These are phyloP conservation scores for Chionographis japonica DNA, from an alignment of 106 monocot genomes.

Conservation along the genomic window DNA sequence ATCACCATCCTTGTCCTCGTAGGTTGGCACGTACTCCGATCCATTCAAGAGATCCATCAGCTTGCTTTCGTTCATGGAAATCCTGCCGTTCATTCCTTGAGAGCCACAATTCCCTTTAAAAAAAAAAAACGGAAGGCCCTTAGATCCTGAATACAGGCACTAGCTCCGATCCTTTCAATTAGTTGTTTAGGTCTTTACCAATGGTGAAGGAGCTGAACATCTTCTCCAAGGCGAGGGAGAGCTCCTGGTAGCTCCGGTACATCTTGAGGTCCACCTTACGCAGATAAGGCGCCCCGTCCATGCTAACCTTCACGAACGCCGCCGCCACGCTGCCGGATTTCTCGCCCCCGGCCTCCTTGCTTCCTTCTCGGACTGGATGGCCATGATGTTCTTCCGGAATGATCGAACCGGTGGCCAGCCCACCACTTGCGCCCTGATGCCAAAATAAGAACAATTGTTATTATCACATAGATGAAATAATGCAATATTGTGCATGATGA, in stretches of 20 bases:
- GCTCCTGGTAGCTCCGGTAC: conserved; percentile 62
- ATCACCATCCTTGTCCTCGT: conserved; percentile 94
- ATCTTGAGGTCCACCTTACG: conserved; percentile 79
- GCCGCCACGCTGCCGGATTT: conserved; percentile 21
- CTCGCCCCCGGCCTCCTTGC: conserved; percentile 4
- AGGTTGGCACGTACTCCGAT: conserved; percentile 77
- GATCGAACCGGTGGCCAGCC: conserved; percentile 84
- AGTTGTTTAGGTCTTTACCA: conserved; percentile 1
- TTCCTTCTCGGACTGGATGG: conserved; percentile 31
- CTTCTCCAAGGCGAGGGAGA: conserved; percentile 54
- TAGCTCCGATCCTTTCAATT: neutral
- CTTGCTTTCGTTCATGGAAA: conserved; percentile 69
- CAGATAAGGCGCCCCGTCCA: conserved; percentile 81
- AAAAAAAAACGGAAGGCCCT: neutral
- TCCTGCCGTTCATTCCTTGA: conserved; percentile 47
- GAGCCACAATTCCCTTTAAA: conserved; percentile 24
- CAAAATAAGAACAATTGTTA: neutral
- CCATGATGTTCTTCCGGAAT: conserved; percentile 60
- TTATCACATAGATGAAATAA: too few relatives aligned
- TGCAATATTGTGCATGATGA: too few relatives aligned
- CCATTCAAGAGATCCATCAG: conserved; percentile 65
- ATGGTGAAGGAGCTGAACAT: conserved; percentile 71
- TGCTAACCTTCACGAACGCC: conserved; percentile 68
- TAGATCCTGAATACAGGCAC: neutral
- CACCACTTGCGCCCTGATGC: conserved; percentile 64